phyloP scores from a whole-genome alignment of 495 filamentous ascomycete species.

The Aspergillus cristatus region DNA sequence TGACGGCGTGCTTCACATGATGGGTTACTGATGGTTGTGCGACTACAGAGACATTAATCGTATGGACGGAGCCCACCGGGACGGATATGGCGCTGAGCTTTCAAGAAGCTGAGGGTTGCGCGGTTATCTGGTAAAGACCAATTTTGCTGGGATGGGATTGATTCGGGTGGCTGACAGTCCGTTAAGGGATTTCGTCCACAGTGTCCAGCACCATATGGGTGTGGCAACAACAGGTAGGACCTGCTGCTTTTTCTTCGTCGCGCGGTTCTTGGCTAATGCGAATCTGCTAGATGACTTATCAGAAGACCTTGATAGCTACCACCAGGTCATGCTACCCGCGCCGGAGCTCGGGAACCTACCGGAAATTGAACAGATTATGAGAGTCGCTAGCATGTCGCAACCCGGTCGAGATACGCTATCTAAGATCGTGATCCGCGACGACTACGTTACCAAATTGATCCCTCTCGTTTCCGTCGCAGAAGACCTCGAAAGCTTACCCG shows the following conservation, averaged over 20 bases:
- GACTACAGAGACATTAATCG: conserved; percentile 79
- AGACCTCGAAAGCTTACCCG: conserved; percentile 74
- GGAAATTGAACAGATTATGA: conserved; percentile 77
- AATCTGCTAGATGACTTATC: conserved; percentile 59
- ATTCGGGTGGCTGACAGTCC: conserved; percentile 7
- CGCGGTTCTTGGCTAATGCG: conserved; percentile 6
- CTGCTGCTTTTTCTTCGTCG: conserved; percentile 2
- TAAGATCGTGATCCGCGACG: conserved; percentile 73
- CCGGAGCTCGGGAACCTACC: conserved; percentile 69
- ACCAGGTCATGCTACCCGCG: conserved; percentile 63
- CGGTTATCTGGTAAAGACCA: conserved; percentile 67
- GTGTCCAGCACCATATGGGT: conserved; percentile 63
- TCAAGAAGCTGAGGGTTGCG: conserved; percentile 93
- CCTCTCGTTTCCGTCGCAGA: conserved; percentile 80
- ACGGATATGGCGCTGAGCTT: conserved; percentile 98
- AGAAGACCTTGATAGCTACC: conserved; percentile 70
- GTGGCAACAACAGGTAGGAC: conserved; percentile 40
- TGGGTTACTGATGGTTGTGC: conserved; percentile 17
- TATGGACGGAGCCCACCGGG: conserved; percentile 85
- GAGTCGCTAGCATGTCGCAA: conserved; percentile 61
- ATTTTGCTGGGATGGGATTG: conserved; percentile 2
- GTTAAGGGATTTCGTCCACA: conserved; percentile 83
- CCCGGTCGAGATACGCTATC: conserved; percentile 78
- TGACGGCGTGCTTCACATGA: too few relatives aligned
- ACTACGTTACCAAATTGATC: conserved; percentile 82